phyloP scores from a whole-genome alignment of 1,284 basidiomycete species.

The Somion occarium region DNA sequence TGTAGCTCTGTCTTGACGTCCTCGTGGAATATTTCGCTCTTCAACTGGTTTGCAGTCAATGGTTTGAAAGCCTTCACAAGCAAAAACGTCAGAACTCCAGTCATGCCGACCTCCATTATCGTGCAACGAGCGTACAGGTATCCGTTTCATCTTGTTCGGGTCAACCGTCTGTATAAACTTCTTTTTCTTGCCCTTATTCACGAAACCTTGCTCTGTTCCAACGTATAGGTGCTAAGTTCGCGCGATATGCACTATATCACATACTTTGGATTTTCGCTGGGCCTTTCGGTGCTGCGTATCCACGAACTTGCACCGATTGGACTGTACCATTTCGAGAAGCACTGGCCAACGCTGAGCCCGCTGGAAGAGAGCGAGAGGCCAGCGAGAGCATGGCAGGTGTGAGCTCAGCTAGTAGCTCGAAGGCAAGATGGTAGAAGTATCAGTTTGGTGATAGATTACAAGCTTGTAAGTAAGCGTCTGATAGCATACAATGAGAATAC shows the following conservation, averaged over 20 bases:
- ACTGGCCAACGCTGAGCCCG: neutral
- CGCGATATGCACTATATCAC: no score
- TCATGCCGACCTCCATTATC: neutral
- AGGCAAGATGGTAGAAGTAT: no score
- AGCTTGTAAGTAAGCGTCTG: no score
- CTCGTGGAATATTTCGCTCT: constrained; percentile 31
- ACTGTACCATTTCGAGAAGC: neutral
- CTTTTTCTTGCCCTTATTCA: neutral
- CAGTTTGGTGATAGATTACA: no score
- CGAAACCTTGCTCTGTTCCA: neutral
- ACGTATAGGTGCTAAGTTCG: no score
- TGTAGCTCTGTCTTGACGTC: constrained; percentile 25
- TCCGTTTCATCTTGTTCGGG: neutral
- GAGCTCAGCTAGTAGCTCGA: neutral
- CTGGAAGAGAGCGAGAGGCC: neutral
- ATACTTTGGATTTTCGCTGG: neutral
- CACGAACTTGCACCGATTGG: neutral
- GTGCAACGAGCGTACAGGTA: neutral
- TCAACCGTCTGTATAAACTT: neutral
- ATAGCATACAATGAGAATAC: no score
- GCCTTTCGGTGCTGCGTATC: neutral
- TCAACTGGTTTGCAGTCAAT: constrained; percentile 30
- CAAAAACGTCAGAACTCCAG: neutral
- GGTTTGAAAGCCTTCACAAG: constrained; percentile 14
- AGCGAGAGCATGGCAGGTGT: neutral